Evolutionary conservation across 1,284 basidiomycete genomes (phyloP).

Genomic region (Melanopsichium pennsylvanicum): DNA sequence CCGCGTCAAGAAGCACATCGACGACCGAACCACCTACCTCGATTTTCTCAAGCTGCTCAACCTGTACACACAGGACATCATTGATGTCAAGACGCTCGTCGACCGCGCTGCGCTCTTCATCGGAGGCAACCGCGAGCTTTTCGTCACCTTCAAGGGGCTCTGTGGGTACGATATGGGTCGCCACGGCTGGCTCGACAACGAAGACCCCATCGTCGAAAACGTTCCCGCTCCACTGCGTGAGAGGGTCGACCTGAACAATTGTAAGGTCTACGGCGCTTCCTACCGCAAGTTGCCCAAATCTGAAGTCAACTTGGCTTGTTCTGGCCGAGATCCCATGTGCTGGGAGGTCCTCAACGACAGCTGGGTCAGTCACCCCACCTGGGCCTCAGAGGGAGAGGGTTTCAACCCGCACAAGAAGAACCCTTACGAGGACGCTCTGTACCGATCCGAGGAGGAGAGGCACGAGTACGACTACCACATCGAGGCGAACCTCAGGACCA

Average conservation of each 20-base stretch:
- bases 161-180: conserved; percentile 78
- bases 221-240: conserved; percentile 65
- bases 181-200: conserved; percentile 70
- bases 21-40: conserved; percentile 88
- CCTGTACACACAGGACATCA: conserved; percentile 89
- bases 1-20: conserved; percentile 81
- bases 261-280: conserved; percentile 77
- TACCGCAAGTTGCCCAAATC: conserved; percentile 88
- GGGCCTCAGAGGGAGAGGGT: conserved; percentile 92
- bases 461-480: conserved; percentile 98
- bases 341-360: conserved; percentile 83
- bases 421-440: conserved; percentile 91
- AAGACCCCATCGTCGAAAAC: conserved; percentile 67
- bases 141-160: conserved; percentile 85
- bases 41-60: conserved; percentile 97
- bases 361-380: conserved; percentile 90
- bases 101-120: conserved; percentile 86
- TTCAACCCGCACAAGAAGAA: conserved; percentile 98
- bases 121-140: conserved; percentile 78
- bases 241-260: conserved; percentile 63
- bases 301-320: conserved; percentile 88
- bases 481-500: conserved; percentile 89
- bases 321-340: conserved; percentile 91
- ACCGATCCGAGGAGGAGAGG: conserved; percentile 96
- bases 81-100: conserved; percentile 84